Conservation (phyloP, 129 eudicot genomes). For the Artemisia tridentata region DNA sequence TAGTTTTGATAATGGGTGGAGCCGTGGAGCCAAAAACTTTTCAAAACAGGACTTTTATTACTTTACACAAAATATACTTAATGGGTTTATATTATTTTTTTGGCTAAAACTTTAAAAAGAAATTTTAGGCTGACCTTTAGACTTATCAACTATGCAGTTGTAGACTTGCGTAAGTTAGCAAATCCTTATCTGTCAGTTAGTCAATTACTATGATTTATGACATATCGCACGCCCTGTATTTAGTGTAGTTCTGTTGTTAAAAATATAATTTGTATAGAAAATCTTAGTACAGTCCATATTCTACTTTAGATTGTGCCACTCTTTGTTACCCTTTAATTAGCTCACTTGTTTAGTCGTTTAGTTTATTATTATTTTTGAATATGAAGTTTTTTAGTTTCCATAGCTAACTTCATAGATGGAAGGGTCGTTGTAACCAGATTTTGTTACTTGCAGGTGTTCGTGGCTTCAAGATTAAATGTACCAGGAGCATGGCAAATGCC, state of each 20-base stretch:
- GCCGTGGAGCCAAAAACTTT: too few relatives aligned
- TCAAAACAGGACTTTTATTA: too few relatives aligned
- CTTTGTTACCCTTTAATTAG: neutral
- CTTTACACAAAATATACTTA: too few relatives aligned
- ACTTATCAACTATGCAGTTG: too few relatives aligned
- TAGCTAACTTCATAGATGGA: constrained; percentile 1
- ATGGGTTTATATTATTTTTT: too few relatives aligned
- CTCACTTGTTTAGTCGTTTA: neutral
- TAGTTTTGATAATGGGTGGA: neutral
- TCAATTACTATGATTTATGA: neutral
- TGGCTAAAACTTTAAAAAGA: too few relatives aligned
- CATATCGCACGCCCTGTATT: neutral
- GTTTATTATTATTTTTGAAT: constrained; percentile 4
- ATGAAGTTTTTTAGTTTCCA: neutral
- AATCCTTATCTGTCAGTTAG: neutral
- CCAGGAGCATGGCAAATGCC: constrained; percentile 99
- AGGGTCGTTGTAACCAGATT: constrained; percentile 11
- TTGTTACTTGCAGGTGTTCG: constrained; percentile 71
- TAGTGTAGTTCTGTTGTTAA: neutral
- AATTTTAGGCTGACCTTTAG: too few relatives aligned
- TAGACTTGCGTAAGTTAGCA: too few relatives aligned
- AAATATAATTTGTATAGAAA: neutral
- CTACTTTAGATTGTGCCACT: neutral
- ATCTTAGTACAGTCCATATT: neutral
- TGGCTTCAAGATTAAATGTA: constrained; percentile 94